Conservation (phyloP, 148 eudicot genomes). For the Heliosperma pusillum region DNA sequence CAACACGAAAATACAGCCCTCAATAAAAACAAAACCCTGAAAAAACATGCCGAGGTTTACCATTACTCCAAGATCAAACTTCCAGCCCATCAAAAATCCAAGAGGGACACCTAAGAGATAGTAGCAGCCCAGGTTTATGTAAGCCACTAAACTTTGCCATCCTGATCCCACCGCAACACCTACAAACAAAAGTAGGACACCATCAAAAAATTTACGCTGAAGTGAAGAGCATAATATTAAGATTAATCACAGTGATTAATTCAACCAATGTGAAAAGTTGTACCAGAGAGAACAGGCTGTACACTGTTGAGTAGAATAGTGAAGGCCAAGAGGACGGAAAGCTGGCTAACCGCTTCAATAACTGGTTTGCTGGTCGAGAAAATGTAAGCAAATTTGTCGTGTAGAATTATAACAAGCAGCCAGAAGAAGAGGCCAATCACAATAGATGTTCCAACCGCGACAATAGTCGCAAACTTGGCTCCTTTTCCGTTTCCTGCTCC, state of each 20-base stretch:
- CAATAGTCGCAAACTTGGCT: slow-evolving; percentile 53
- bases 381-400: slow-evolving; percentile 44
- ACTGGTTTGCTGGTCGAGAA: slow-evolving; percentile 45
- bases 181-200: neutral
- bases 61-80: slow-evolving; percentile 38
- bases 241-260: neutral
- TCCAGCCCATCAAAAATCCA: slow-evolving; percentile 43
- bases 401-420: slow-evolving; percentile 35
- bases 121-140: slow-evolving; percentile 44
- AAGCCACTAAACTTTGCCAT: slow-evolving; percentile 48
- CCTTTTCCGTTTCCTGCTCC: slow-evolving; percentile 67
- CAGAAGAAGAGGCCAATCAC: slow-evolving; percentile 51
- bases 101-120: slow-evolving; percentile 43
- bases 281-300: slow-evolving; percentile 66
- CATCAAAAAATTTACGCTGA: neutral
- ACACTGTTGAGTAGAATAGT: slow-evolving; percentile 60
- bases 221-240: too few relatives aligned
- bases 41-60: too few relatives aligned
- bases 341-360: slow-evolving; percentile 41
- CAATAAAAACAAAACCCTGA: too few relatives aligned
- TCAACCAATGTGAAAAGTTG: neutral
- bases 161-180: slow-evolving; percentile 58
- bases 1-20: too few relatives aligned
- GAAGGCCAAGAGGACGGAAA: slow-evolving; percentile 48
- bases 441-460: slow-evolving; percentile 42